Conservation (phyloP, 192 early-diverging fungal species). For the Coemansia sp. region DNA sequence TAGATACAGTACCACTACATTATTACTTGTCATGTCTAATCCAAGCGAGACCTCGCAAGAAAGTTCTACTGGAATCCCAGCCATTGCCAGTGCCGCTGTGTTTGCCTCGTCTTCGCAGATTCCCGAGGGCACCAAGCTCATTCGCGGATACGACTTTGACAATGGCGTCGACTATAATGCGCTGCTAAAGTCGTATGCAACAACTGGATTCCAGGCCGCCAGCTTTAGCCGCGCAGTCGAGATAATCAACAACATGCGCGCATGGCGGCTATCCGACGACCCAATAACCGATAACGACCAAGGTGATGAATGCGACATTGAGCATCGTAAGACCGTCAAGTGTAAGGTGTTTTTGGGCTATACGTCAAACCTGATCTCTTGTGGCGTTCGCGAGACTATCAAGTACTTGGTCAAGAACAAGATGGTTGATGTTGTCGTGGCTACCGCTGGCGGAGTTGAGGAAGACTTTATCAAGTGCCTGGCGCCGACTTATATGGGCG, state of each 20-base stretch:
- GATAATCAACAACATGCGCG: constrained; percentile 88
- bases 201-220: constrained; percentile 94
- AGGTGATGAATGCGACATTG: constrained; percentile 66
- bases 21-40: constrained; percentile 11
- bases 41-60: background rate
- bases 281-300: constrained; percentile 60
- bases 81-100: constrained; percentile 61
- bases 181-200: constrained; percentile 70
- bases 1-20: background rate
- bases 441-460: constrained; percentile 94
- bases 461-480: constrained; percentile 99
- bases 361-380: constrained; percentile 97
- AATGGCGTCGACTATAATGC: constrained; percentile 73
- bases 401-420: constrained; percentile 87
- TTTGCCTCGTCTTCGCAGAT: constrained; percentile 71
- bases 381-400: constrained; percentile 90
- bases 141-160: constrained; percentile 94
- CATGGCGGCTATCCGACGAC: constrained; percentile 88
- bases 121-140: constrained; percentile 62
- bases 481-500: constrained; percentile 82
- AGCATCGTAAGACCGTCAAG: constrained; percentile 66
- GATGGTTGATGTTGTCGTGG: constrained; percentile 87
- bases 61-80: constrained; percentile 9
- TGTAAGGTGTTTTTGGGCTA: constrained; percentile 99
- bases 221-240: constrained; percentile 85